Percentiles rank a stretch among this genome's conserved stretches.
Conservation (phyloP, 495 filamentous ascomycete species). For the Aspergillus nanangensis region DNA sequence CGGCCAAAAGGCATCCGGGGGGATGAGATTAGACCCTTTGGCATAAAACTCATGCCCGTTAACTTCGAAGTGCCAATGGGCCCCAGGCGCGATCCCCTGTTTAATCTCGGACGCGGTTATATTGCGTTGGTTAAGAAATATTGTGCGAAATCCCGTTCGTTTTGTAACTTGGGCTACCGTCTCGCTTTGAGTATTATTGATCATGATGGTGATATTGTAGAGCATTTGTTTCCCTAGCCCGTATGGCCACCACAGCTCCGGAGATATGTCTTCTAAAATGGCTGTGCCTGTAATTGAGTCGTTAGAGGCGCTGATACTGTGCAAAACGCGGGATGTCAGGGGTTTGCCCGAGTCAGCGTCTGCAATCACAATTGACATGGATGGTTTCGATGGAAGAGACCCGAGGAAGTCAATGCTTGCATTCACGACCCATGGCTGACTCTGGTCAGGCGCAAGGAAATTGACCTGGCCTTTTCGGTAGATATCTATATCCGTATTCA, state of each 20-base stretch:
- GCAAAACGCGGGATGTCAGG: constrained; percentile 39
- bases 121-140: constrained; percentile 56
- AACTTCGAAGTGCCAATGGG: constrained; percentile 67
- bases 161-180: constrained; percentile 47
- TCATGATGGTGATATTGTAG: constrained; percentile 51
- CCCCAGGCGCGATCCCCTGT: constrained; percentile 56
- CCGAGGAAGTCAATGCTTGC: constrained; percentile 63
- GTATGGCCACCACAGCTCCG: constrained; percentile 62
- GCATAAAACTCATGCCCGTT: constrained; percentile 67
- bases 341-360: constrained; percentile 42
- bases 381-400: constrained; percentile 39
- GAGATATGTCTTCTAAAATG: constrained; percentile 36
- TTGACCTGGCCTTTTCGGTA: constrained; percentile 59
- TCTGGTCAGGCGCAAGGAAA: constrained; percentile 56
- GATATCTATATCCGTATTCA: constrained; percentile 58
- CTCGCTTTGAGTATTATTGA: constrained; percentile 32
- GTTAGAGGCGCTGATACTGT: constrained; percentile 38
- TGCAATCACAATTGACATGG: constrained; percentile 49
- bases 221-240: constrained; percentile 57
- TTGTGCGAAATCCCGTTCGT: constrained; percentile 62
- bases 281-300: constrained; percentile 49
- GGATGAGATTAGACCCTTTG: constrained; percentile 64
- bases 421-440: constrained; percentile 62
- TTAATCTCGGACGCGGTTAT: constrained; percentile 55
- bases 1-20: constrained; percentile 64